Evolutionary conservation across 805 yeast species (phyloP).

Genomic region (Lachancea sp.): DNA sequence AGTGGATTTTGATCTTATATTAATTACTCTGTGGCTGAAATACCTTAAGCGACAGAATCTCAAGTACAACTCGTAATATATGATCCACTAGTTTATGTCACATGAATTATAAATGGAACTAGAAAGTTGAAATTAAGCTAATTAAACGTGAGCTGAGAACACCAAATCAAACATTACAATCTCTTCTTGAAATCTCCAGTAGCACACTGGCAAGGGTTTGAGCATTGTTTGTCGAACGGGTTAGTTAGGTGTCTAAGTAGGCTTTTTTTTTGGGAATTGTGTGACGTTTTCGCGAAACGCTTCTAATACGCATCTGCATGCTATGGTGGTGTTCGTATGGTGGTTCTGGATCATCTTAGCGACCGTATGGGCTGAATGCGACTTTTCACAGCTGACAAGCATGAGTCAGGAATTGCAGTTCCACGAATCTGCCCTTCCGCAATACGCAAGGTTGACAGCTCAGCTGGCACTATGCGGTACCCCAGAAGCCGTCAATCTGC

Average conservation of each 20-base stretch:
- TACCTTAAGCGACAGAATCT: no score
- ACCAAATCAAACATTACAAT: no score
- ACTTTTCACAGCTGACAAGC: background rate
- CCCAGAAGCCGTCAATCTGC: constrained; percentile 7
- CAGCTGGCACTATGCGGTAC: constrained; percentile 11
- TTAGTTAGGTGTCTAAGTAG: no score
- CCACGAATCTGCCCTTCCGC: constrained; percentile 13
- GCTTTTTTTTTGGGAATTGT: no score
- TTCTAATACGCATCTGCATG: background rate
- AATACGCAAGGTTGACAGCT: constrained; percentile 13
- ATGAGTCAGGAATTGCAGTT: constrained; percentile 9
- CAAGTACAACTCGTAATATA: no score
- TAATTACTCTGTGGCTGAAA: no score
- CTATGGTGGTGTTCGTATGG: background rate
- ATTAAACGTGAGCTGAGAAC: no score
- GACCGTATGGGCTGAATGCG: constrained; percentile 1
- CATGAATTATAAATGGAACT: background rate
- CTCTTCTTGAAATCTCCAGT: no score
- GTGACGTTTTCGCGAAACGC: background rate
- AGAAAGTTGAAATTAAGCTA: no score
- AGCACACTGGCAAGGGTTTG: no score
- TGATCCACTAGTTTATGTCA: background rate
- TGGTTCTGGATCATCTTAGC: background rate
- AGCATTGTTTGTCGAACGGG: no score
- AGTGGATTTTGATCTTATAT: no score